These are phyloP conservation scores for Edaphochlamys debaryana DNA, from an alignment of 139 green algal genomes.

Conservation along the genomic window DNA sequence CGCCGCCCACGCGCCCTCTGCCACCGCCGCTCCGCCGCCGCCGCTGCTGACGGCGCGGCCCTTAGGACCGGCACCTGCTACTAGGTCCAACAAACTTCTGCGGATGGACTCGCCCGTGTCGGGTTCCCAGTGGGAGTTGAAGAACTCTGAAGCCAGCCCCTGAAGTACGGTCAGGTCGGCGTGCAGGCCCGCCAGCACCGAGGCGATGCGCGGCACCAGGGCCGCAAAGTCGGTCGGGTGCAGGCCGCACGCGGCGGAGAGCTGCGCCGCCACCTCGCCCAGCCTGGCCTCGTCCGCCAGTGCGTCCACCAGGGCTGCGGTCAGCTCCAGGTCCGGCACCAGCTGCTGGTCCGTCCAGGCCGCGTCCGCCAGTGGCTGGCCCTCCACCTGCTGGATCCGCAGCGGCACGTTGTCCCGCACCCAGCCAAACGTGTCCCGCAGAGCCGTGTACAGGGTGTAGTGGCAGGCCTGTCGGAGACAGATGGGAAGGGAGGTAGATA, in stretches of 20 bases:
- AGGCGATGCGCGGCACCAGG: neutral
- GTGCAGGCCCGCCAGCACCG: neutral
- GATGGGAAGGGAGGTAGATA: too few species aligned
- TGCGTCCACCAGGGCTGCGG: neutral
- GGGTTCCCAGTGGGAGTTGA: neutral
- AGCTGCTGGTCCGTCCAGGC: neutral
- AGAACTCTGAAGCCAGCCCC: neutral
- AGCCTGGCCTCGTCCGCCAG: neutral
- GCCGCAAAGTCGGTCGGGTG: neutral
- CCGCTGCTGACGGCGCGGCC: too few species aligned
- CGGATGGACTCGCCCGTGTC: too few species aligned
- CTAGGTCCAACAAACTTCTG: too few species aligned
- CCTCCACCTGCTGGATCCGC: neutral
- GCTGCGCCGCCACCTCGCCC: too few species aligned
- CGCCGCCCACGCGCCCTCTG: too few species aligned
- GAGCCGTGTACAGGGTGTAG: neutral
- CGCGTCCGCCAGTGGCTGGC: neutral
- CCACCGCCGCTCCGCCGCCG: too few species aligned
- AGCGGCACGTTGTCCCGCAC: neutral
- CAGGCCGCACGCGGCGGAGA: neutral
- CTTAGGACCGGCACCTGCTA: too few species aligned
- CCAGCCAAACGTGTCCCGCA: neutral
- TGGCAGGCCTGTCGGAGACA: slow-evolving; percentile 23
- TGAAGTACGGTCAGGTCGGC: neutral
- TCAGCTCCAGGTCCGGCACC: neutral